phyloP scores from a whole-genome alignment of 164 flowering plant species.

The Vitis amurensis region DNA sequence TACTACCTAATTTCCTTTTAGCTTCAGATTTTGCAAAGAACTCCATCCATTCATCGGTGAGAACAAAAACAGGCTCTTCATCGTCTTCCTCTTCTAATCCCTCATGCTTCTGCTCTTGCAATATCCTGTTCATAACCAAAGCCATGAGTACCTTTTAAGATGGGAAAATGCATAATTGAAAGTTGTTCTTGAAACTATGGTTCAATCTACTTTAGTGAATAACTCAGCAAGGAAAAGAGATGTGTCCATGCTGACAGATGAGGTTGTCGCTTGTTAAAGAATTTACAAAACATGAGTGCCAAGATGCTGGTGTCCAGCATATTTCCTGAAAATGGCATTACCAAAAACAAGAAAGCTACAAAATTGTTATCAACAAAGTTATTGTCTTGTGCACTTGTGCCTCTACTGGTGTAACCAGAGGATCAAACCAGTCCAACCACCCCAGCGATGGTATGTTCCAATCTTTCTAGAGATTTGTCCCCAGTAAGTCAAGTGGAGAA shows the following conservation, averaged over 20 bases:
- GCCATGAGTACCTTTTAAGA: not conserved
- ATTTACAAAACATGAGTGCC: not conserved
- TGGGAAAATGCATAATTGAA: not conserved
- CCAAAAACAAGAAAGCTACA: too few relatives aligned
- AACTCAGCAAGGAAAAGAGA: not conserved
- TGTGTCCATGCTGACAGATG: not conserved
- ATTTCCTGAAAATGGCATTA: not conserved
- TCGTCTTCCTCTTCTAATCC: conserved; percentile 37
- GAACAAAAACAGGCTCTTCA: conserved; percentile 59
- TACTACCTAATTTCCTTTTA: conserved; percentile 46
- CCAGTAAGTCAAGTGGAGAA: too few relatives aligned
- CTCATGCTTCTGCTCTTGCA: conserved; percentile 13
- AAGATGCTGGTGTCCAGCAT: not conserved
- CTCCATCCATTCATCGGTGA: conserved; percentile 80
- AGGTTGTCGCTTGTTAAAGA: not conserved
- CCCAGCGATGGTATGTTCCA: too few relatives aligned
- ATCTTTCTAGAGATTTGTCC: too few relatives aligned
- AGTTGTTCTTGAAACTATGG: not conserved
- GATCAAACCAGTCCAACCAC: too few relatives aligned
- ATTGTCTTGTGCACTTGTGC: not conserved
- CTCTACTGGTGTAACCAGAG: too few relatives aligned
- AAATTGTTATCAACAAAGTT: not conserved
- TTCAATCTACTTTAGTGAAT: not conserved
- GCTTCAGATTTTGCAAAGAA: conserved; percentile 81
- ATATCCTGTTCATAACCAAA: conserved; percentile 6